These are phyloP conservation scores for Dioszegia crocea DNA, from an alignment of 768 basidiomycete species.

Conservation along the genomic window DNA sequence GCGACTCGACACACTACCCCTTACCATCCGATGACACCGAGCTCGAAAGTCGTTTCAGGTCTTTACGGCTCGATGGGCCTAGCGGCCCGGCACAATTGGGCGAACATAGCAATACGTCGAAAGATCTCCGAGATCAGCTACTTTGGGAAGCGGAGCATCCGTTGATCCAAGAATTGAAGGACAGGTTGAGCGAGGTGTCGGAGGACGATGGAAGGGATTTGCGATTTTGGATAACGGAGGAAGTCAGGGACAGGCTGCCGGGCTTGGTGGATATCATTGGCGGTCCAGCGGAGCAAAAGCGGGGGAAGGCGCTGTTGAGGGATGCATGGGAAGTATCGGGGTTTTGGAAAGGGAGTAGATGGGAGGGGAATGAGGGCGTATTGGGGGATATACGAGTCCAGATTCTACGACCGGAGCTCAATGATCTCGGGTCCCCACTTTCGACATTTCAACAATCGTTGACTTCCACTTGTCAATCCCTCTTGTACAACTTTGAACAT, in stretches of 20 bases:
- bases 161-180: conserved; percentile 62
- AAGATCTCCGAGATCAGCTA: conserved; percentile 67
- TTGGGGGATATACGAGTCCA: conserved; percentile 57
- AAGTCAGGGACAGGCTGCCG: conserved; percentile 67
- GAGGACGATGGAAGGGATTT: conserved; percentile 41
- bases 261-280: conserved; percentile 79
- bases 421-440: background rate
- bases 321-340: conserved; percentile 19
- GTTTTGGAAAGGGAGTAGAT: conserved; percentile 44
- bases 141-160: conserved; percentile 68
- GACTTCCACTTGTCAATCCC: too few species aligned
- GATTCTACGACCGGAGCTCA: conserved; percentile 48
- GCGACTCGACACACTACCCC: conserved; percentile 71
- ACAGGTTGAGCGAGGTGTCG: conserved; percentile 44
- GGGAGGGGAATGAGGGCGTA: conserved; percentile 60
- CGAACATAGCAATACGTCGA: conserved; percentile 55
- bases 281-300: conserved; percentile 62
- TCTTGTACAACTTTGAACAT: too few species aligned
- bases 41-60: conserved; percentile 63
- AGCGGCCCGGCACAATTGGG: conserved; percentile 8
- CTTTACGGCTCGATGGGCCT: conserved; percentile 45
- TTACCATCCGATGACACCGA: conserved; percentile 61
- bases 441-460: too few species aligned
- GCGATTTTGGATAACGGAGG: conserved; percentile 74
- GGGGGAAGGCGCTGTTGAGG: conserved; percentile 63